These are phyloP conservation scores for Diospyros lotus DNA, from an alignment of 148 eudicot species.

Conservation along the genomic window DNA sequence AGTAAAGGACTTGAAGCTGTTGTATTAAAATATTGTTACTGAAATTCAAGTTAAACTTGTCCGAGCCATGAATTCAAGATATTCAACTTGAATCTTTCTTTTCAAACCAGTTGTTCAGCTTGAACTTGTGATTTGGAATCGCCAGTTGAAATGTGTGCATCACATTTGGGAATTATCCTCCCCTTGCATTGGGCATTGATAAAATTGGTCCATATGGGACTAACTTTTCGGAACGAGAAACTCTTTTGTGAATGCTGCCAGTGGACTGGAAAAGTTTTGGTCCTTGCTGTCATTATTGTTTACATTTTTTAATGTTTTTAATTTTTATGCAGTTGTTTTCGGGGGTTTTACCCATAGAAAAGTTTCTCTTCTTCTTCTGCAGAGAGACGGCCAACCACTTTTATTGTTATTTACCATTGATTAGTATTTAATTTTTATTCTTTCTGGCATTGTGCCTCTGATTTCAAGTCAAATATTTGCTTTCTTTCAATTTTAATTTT, in stretches of 20 bases:
- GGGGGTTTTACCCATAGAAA: not conserved
- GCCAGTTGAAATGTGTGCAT: too few relatives aligned
- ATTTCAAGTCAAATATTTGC: not conserved
- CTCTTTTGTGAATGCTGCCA: not conserved
- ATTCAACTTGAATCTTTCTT: too few relatives aligned
- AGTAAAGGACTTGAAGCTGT: too few relatives aligned
- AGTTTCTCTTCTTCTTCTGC: not conserved
- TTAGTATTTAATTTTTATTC: not conserved
- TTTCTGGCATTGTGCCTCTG: not conserved
- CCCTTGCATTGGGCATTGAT: too few relatives aligned
- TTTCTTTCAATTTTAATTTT: not conserved
- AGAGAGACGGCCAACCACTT: not conserved
- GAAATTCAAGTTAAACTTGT: too few relatives aligned
- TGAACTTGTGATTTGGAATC: too few relatives aligned
- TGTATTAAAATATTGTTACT: too few relatives aligned
- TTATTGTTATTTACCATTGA: not conserved
- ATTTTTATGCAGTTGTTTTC: not conserved
- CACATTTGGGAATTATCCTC: too few relatives aligned
- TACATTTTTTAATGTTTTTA: not conserved
- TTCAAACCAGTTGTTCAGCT: too few relatives aligned
- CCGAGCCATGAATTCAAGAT: too few relatives aligned
- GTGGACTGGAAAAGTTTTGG: not conserved
- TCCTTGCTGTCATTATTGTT: not conserved
- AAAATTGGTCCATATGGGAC: too few relatives aligned
- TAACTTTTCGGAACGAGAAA: too few relatives aligned